phyloP scores from a whole-genome alignment of 495 filamentous ascomycete species.

The Aspergillus ellipticus region DNA sequence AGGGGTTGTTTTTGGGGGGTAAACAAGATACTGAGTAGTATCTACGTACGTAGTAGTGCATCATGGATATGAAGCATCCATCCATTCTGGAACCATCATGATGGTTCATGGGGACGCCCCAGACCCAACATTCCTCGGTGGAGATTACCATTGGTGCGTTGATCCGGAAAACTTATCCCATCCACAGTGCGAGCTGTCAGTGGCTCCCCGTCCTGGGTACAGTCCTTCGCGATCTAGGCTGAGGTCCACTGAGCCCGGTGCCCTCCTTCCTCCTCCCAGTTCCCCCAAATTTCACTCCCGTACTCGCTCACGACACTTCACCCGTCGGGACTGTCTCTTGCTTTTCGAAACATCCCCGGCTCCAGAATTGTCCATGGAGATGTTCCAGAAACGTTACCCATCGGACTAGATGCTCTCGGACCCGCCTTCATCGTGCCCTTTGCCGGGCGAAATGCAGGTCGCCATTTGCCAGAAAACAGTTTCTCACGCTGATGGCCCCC shows the following conservation, averaged over 20 bases:
- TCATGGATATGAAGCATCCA: too few relatives aligned
- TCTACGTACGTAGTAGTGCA: too few relatives aligned
- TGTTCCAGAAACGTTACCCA: not conserved
- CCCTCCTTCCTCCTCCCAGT: not conserved
- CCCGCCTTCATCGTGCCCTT: too few relatives aligned
- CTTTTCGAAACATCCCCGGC: not conserved
- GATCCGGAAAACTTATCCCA: slow-evolving; percentile 8
- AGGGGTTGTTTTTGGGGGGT: too few relatives aligned
- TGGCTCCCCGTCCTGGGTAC: not conserved
- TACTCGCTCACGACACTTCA: not conserved
- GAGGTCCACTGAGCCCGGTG: not conserved
- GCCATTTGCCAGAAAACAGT: too few relatives aligned
- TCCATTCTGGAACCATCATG: too few relatives aligned
- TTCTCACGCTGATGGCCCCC: too few relatives aligned
- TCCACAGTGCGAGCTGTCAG: not conserved
- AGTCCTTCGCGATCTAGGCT: not conserved
- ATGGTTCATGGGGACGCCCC: too few relatives aligned
- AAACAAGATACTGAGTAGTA: too few relatives aligned
- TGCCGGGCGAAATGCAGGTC: too few relatives aligned
- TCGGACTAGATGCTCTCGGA: not conserved
- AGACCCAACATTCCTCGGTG: too few relatives aligned
- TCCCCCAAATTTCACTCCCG: not conserved
- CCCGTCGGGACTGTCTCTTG: not conserved
- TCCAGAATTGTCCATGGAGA: not conserved
- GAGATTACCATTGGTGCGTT: not conserved